A percentile compares a stretch with the other conserved stretches of the same genome.
Conservation (phyloP, 2,329 filamentous ascomycete genomes). For the Fusarium succisae region DNA sequence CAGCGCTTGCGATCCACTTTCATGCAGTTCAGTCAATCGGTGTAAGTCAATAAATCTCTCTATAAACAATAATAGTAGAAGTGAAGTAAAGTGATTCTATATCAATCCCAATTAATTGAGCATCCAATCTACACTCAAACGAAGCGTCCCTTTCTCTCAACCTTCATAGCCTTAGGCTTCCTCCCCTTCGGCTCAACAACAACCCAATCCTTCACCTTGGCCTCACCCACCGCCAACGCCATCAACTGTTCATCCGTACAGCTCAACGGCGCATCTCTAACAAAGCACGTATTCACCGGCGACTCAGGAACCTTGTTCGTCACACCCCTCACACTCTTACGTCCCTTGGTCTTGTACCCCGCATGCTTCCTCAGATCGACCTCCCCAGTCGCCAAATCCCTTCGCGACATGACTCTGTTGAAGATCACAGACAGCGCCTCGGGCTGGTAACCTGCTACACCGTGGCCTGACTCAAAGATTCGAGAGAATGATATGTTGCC, state of each 20-base stretch:
- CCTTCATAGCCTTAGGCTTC: neutral
- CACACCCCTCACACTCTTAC: conserved; percentile 60
- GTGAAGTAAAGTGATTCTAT: neutral
- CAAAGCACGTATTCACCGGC: conserved; percentile 65
- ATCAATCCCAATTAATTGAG: neutral
- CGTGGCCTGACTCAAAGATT: conserved; percentile 71
- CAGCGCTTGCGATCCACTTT: conserved; percentile 11
- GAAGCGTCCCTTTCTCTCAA: neutral
- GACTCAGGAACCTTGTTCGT: conserved; percentile 58
- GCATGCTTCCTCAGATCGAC: conserved; percentile 52
- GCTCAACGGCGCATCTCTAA: conserved; percentile 56
- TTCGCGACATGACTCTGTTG: conserved; percentile 63
- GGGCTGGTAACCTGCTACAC: conserved; percentile 67
- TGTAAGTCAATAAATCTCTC: neutral
- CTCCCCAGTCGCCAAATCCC: conserved; percentile 63
- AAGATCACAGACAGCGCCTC: conserved; percentile 64
- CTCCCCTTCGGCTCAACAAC: conserved; percentile 24
- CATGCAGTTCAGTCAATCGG: neutral
- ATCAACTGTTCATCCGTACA: conserved; percentile 47
- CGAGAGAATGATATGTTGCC: conserved; percentile 75
- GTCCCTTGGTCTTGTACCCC: conserved; percentile 49
- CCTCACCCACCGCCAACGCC: conserved; percentile 29
- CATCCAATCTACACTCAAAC: neutral
- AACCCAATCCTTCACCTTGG: conserved; percentile 28
- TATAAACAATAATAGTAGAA: neutral